Conservation (phyloP, 352 stramenopile genomes). For the Phytophthora agathidicida region DNA sequence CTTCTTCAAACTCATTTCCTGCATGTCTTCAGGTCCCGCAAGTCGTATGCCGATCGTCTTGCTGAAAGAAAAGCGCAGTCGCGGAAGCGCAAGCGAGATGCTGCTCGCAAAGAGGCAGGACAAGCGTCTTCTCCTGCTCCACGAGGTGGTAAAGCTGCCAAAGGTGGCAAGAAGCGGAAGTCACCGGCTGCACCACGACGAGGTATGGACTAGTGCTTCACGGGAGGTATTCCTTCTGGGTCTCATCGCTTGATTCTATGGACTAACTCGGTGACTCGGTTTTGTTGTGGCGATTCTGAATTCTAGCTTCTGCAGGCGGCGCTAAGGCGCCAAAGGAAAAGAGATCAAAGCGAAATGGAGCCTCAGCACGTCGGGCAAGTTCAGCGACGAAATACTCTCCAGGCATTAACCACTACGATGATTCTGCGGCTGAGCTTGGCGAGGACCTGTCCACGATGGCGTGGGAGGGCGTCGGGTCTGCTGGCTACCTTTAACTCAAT, state of each 20-base stretch:
- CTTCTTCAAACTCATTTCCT: not conserved
- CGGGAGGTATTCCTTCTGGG: not conserved
- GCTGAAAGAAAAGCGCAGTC: slow-evolving; percentile 43
- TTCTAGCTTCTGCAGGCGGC: slow-evolving; percentile 14
- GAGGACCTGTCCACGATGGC: slow-evolving; percentile 69
- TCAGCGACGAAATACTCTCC: slow-evolving; percentile 26
- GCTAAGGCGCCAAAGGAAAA: slow-evolving; percentile 34
- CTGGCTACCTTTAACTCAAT: slow-evolving; percentile 58
- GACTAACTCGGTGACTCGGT: not conserved
- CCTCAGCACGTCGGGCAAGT: slow-evolving; percentile 40
- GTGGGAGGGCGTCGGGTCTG: slow-evolving; percentile 74
- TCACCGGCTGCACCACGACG: slow-evolving; percentile 21
- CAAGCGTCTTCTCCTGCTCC: not conserved
- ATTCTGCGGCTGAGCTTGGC: slow-evolving; percentile 51
- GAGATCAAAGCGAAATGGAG: slow-evolving; percentile 25
- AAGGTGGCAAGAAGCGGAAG: slow-evolving; percentile 35
- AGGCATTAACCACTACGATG: slow-evolving; percentile 66
- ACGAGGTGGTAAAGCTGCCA: slow-evolving; percentile 24
- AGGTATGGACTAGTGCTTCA: slow-evolving; percentile 20
- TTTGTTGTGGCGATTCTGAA: slow-evolving; percentile 2
- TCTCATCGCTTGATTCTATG: not conserved
- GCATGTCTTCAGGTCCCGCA: slow-evolving; percentile 27
- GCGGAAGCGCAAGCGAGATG: slow-evolving; percentile 55
- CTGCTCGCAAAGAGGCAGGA: slow-evolving; percentile 15
- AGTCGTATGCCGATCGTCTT: slow-evolving; percentile 65